A percentile compares a stretch with the other conserved stretches of the same genome.
These are phyloP conservation scores for Sporothrix euskadiensis DNA, from an alignment of 2,329 filamentous ascomycete genomes.

Conservation along the genomic window DNA sequence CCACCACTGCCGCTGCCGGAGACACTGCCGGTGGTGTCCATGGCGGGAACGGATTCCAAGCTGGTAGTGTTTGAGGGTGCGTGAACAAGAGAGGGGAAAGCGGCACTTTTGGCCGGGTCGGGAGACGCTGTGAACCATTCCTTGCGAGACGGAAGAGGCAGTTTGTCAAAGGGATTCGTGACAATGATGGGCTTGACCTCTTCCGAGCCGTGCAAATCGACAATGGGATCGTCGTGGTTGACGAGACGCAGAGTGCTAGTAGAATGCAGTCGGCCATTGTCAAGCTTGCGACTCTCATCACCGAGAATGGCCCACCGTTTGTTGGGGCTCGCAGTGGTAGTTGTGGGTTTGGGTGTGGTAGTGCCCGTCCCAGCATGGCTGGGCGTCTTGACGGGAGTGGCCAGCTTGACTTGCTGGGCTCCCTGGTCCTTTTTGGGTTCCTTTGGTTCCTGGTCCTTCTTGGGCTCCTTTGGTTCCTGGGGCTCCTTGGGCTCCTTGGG, in stretches of 20 bases:
- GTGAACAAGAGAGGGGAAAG: neutral
- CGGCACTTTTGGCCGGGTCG: neutral
- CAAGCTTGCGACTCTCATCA: neutral
- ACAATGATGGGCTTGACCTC: neutral
- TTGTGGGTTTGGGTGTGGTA: neutral
- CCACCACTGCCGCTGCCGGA: neutral
- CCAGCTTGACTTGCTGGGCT: too few relatives aligned
- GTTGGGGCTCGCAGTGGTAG: neutral
- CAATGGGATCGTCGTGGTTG: neutral
- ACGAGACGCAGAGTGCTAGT: neutral
- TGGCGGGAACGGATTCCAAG: neutral
- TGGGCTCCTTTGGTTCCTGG: too few relatives aligned
- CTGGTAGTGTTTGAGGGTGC: neutral
- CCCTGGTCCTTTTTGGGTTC: neutral
- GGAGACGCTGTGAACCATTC: neutral
- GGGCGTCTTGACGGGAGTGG: neutral
- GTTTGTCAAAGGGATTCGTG: neutral
- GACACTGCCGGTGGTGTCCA: neutral
- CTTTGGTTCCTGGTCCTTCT: neutral
- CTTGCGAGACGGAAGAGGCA: neutral
- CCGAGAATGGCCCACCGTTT: neutral
- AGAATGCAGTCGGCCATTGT: neutral
- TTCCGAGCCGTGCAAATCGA: neutral
- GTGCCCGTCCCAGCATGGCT: neutral
- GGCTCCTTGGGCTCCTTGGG: neutral